Evolutionary conservation across 129 eudicot genomes (phyloP).

Genomic region (Pseudognaphalium luteoalbum): DNA sequence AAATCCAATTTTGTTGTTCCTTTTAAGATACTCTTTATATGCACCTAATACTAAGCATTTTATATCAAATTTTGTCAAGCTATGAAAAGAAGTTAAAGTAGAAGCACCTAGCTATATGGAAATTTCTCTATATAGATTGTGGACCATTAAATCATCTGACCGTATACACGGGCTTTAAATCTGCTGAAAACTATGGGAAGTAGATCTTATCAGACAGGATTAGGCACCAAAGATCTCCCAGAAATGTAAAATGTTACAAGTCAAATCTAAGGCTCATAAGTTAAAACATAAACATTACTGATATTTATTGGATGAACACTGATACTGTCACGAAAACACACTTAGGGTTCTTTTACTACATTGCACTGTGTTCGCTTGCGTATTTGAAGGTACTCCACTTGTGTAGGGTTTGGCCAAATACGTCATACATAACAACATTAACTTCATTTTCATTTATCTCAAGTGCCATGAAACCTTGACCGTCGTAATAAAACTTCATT

Average conservation of each 20-base stretch:
- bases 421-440: slow-evolving; percentile 48
- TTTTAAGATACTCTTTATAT: background rate
- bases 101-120: too few species aligned
- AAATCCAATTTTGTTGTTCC: slow-evolving; percentile 24
- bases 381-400: slow-evolving; percentile 47
- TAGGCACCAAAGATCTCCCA: background rate
- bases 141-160: too few species aligned
- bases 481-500: slow-evolving; percentile 74
- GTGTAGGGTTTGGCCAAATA: slow-evolving; percentile 58
- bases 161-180: too few species aligned
- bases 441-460: slow-evolving; percentile 42
- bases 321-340: too few species aligned
- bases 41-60: background rate
- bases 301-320: too few species aligned
- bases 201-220: background rate
- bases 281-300: too few species aligned
- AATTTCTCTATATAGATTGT: too few species aligned
- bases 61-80: background rate
- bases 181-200: too few species aligned
- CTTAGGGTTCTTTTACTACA: too few species aligned
- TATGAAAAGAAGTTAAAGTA: too few species aligned
- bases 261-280: background rate
- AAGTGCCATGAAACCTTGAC: slow-evolving; percentile 78
- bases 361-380: background rate
- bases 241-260: background rate